Evolutionary conservation across 768 basidiomycete species (phyloP).

Genomic region (Russula emetica): DNA sequence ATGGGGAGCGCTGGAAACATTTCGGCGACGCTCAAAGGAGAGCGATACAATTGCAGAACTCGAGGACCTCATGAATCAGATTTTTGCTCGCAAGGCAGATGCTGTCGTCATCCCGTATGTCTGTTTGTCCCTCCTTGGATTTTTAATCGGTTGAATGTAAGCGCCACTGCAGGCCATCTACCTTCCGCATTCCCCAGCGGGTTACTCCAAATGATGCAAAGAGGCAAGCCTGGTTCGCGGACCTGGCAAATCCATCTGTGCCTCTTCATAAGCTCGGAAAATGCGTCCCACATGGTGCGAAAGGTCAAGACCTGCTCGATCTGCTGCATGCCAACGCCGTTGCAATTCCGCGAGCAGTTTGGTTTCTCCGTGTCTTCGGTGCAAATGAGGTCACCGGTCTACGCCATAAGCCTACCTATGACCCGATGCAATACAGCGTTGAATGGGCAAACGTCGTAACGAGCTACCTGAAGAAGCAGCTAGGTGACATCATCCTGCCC

Average conservation of each 20-base stretch:
- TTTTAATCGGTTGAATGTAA: neutral
- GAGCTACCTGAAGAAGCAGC: constrained; percentile 76
- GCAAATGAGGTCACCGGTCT: constrained; percentile 81
- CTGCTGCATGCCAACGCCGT: constrained; percentile 72
- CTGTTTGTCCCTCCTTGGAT: neutral
- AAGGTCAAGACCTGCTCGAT: constrained; percentile 79
- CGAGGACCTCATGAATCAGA: constrained; percentile 72
- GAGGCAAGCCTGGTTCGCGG: constrained; percentile 77
- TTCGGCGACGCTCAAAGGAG: constrained; percentile 49
- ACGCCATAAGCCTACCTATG: constrained; percentile 73
- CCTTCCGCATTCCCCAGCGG: constrained; percentile 77
- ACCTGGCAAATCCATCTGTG: constrained; percentile 75
- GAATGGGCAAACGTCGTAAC: constrained; percentile 84
- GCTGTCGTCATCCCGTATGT: constrained; percentile 60
- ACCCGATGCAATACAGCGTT: constrained; percentile 76
- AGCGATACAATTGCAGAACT: constrained; percentile 53
- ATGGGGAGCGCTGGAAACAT: constrained; percentile 53
- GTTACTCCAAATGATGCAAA: constrained; percentile 78
- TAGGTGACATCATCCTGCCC: constrained; percentile 73
- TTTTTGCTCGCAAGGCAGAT: constrained; percentile 61
- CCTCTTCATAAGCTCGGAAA: constrained; percentile 79
- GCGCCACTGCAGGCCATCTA: constrained; percentile 44
- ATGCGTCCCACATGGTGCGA: constrained; percentile 81
- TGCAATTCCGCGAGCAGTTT: constrained; percentile 75
- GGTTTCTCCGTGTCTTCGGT: constrained; percentile 84